Conservation (phyloP, 768 basidiomycete genomes). For the Candolleomyces efflorescens region DNA sequence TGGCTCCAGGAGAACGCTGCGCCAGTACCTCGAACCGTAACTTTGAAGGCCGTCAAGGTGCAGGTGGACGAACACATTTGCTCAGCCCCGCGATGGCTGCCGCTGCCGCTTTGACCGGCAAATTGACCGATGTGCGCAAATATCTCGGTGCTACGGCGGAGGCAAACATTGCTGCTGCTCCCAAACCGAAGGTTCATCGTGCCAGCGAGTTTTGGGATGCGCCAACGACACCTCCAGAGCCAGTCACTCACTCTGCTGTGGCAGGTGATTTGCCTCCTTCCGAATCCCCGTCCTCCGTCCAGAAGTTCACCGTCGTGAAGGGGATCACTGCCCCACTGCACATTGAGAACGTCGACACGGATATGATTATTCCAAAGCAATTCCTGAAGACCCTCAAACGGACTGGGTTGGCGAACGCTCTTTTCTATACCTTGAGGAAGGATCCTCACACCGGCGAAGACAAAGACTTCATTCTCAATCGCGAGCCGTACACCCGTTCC, state of each 20-base stretch:
- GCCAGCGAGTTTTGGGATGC: slow-evolving; percentile 77
- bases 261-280: slow-evolving; percentile 31
- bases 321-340: slow-evolving; percentile 78
- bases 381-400: slow-evolving; percentile 91
- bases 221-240: slow-evolving; percentile 50
- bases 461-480: slow-evolving; percentile 84
- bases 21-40: slow-evolving; percentile 93
- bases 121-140: slow-evolving; percentile 81
- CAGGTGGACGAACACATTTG: slow-evolving; percentile 86
- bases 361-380: slow-evolving; percentile 93
- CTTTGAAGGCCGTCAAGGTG: slow-evolving; percentile 86
- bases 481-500: slow-evolving; percentile 67
- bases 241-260: slow-evolving; percentile 34
- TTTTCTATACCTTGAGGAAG: slow-evolving; percentile 80
- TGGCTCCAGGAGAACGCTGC: slow-evolving; percentile 78
- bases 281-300: slow-evolving; percentile 42
- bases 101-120: slow-evolving; percentile 83
- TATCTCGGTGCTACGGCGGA: slow-evolving; percentile 49
- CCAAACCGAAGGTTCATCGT: slow-evolving; percentile 65
- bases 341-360: slow-evolving; percentile 86
- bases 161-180: slow-evolving; percentile 37
- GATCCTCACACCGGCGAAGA: slow-evolving; percentile 74
- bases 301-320: slow-evolving; percentile 66
- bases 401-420: slow-evolving; percentile 77
- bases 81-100: slow-evolving; percentile 92